These are phyloP conservation scores for Thelonectria olida DNA, from an alignment of 2,329 filamentous ascomycete genomes.

Conservation along the genomic window DNA sequence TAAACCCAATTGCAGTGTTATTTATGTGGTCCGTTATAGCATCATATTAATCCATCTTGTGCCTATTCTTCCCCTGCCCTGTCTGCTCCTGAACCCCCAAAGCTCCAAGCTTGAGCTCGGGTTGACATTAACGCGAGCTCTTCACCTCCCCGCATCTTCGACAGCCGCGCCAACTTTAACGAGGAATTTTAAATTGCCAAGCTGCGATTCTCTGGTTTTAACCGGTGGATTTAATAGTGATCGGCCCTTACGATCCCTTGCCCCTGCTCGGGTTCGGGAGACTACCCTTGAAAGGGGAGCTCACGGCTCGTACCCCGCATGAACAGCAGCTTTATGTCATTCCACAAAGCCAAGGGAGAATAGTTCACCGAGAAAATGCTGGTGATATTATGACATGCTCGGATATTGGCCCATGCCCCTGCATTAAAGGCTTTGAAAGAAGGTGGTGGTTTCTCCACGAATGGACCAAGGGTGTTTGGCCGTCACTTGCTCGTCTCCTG, in stretches of 20 bases:
- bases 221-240: slow-evolving; percentile 4
- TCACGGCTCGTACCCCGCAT: slow-evolving; percentile 9
- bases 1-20: not conserved
- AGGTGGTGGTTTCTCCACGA: too few relatives aligned
- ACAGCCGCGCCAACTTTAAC: slow-evolving; percentile 5
- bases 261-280: slow-evolving; percentile 8
- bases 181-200: not conserved
- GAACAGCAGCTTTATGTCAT: not conserved
- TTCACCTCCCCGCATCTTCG: not conserved
- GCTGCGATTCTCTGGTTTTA: not conserved
- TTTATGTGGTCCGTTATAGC: not conserved
- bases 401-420: too few relatives aligned
- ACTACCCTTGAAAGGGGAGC: slow-evolving; percentile 1
- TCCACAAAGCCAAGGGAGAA: not conserved
- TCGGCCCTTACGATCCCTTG: not conserved
- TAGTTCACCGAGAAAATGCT: not conserved
- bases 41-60: not conserved
- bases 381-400: too few relatives aligned
- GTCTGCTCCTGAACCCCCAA: not conserved
- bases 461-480: too few relatives aligned
- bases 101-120: slow-evolving; percentile 7
- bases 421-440: too few relatives aligned
- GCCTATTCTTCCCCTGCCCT: slow-evolving; percentile 1
- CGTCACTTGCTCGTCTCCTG: too few relatives aligned
- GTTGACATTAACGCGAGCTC: slow-evolving; percentile 13